phyloP scores from a whole-genome alignment of 805 yeast genomes.

The Candida parachauliodes region DNA sequence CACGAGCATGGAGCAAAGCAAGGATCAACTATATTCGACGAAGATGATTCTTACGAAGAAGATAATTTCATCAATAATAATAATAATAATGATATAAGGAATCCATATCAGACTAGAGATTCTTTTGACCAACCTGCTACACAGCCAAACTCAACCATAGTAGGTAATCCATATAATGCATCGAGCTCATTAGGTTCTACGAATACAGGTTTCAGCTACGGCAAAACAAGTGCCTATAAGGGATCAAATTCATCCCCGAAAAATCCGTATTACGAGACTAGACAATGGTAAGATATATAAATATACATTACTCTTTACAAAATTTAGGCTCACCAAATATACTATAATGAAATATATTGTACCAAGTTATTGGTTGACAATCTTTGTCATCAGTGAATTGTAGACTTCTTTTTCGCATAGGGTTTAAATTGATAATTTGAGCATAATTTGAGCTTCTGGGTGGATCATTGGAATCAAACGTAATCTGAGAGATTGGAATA shows the following conservation, averaged over 20 bases:
- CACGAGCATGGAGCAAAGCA: constrained; percentile 39
- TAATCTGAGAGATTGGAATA: constrained; percentile 20
- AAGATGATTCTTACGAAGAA: constrained; percentile 10
- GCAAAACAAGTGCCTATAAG: constrained; percentile 6
- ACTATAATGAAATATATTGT: constrained; percentile 46
- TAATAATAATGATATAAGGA: no score
- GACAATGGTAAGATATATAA: constrained; percentile 1
- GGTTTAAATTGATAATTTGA: constrained; percentile 14
- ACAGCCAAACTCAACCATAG: constrained; percentile 41
- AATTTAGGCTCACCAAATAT: constrained; percentile 46
- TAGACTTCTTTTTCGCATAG: neutral
- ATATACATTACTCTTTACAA: constrained; percentile 17
- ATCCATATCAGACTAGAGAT: constrained; percentile 15
- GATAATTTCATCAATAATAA: constrained; percentile 7
- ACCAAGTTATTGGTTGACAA: constrained; percentile 53
- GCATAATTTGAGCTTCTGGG: constrained; percentile 18
- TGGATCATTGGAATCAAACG: constrained; percentile 12
- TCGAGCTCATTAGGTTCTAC: neutral
- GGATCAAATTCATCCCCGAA: constrained; percentile 7
- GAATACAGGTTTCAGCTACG: constrained; percentile 9
- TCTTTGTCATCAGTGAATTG: constrained; percentile 16
- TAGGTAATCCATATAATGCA: constrained; percentile 34
- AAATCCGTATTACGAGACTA: constrained; percentile 2
- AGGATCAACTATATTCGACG: constrained; percentile 12
- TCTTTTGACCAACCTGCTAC: constrained; percentile 35